Evolutionary conservation across 2,329 filamentous ascomycete genomes (phyloP).

Genomic region (Neofusicoccum cordaticola): DNA sequence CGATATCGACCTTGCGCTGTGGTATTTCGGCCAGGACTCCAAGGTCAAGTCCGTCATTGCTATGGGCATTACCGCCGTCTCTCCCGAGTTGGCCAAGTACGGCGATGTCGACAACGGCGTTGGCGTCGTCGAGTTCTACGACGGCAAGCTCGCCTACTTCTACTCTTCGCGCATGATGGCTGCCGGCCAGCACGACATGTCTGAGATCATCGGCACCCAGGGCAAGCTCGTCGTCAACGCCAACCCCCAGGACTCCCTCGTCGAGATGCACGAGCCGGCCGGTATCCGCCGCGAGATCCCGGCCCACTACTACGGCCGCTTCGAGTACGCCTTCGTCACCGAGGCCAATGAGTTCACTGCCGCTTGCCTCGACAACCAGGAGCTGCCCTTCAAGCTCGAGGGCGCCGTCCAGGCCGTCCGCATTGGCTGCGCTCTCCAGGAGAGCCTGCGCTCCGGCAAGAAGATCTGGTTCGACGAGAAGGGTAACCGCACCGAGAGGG

Average conservation of each 20-base stretch:
- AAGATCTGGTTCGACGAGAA: conserved; percentile 56
- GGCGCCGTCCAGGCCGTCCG: conserved; percentile 59
- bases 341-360: conserved; percentile 64
- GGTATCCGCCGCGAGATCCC: conserved; percentile 61
- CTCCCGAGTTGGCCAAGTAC: conserved; percentile 56
- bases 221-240: conserved; percentile 63
- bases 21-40: conserved; percentile 59
- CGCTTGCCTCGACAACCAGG: conserved; percentile 54
- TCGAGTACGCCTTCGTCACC: conserved; percentile 61
- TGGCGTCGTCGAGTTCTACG: conserved; percentile 64
- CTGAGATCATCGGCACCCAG: conserved; percentile 65
- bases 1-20: conserved; percentile 65
- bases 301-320: conserved; percentile 60
- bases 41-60: conserved; percentile 57
- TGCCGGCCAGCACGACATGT: conserved; percentile 64
- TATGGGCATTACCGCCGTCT: conserved; percentile 58
- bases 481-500: conserved; percentile 43
- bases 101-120: conserved; percentile 63
- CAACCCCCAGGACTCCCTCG: conserved; percentile 54
- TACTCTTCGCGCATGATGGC: conserved; percentile 67
- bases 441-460: conserved; percentile 42
- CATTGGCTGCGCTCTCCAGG: conserved; percentile 55
- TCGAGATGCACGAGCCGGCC: conserved; percentile 53
- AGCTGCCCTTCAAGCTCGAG: conserved; percentile 55
- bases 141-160: conserved; percentile 62